Evolutionary conservation across 129 eudicot genomes (phyloP), one percentile per base, ranked within the genome.

Genomic region (Escallonia rubra): DNA sequence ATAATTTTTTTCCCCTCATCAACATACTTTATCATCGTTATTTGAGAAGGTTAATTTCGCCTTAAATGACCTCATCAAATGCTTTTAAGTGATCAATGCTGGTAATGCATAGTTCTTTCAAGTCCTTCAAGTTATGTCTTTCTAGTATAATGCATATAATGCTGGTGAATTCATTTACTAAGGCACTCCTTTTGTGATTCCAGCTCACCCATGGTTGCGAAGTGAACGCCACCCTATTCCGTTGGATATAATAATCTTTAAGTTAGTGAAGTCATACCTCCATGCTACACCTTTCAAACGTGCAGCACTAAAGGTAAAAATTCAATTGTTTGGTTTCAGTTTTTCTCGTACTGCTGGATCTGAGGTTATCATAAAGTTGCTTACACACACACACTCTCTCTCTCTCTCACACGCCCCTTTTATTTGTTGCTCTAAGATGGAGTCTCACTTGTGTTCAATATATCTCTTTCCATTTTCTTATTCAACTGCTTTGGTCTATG

Each of bases 141-240:
- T 39, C 11, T n/a, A 1, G 3, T 57, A 41, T 53, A 7, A 14
- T 55, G 3, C 8, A 16, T 11, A 46, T 64, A 23, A 23, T 16
- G 48, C 40, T 48, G 61, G 39, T 39, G 11, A 41, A 63, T 42
- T 41, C 39, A 65, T 59, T 9, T 52, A 48, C 59, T 16, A 23
- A 67, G 59, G 45, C n/a, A 55, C 13, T 53, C 23, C 51, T 76
- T 65, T 57, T 47, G 16, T 10, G 57, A 62, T 63, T 63, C 43
- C 95, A 86, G 91, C 95, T 69, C 97, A 90, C 70, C 97, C 97
- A 64, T 90, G 97, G 97, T 73, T 90, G 75, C 79, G 91, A 51
- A 79, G 82, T 70, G 95, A 84, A 77, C 82, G 71, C 70, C 87
- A 81, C 73, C 85, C 95, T 3, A 71, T 90, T 79, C 97, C 97